phyloP scores from a whole-genome alignment of 2,329 filamentous ascomycete species.

The Ascosphaera acerosa region DNA sequence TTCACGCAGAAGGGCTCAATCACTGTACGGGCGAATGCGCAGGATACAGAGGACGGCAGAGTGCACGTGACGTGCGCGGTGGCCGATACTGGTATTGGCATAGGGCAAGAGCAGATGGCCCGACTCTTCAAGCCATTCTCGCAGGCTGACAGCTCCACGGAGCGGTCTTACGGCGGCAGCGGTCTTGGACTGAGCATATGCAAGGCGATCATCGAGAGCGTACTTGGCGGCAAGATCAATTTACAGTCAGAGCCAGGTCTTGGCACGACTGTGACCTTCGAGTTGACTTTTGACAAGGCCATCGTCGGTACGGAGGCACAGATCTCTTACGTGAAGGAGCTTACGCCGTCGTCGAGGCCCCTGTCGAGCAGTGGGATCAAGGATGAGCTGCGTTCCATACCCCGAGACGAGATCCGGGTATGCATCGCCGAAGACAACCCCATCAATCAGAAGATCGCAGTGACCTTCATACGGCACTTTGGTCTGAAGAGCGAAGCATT shows the following conservation, averaged over 20 bases:
- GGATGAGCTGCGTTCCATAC: constrained; percentile 44
- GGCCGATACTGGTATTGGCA: constrained; percentile 74
- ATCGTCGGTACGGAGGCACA: constrained; percentile 30
- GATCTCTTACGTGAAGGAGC: constrained; percentile 27
- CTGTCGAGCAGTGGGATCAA: constrained; percentile 20
- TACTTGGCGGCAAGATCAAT: constrained; percentile 67
- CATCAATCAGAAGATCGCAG: constrained; percentile 84
- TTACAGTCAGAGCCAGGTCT: constrained; percentile 47
- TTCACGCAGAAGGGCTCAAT: constrained; percentile 75
- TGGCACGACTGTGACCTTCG: constrained; percentile 44
- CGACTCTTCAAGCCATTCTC: constrained; percentile 84
- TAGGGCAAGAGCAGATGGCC: constrained; percentile 47
- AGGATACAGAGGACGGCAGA: constrained; percentile 41
- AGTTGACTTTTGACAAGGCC: constrained; percentile 64
- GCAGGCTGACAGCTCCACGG: constrained; percentile 75
- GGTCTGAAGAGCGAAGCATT: constrained; percentile 75
- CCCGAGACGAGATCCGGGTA: constrained; percentile 54
- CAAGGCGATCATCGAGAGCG: constrained; percentile 78
- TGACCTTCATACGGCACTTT: constrained; percentile 67
- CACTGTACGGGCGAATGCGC: constrained; percentile 52
- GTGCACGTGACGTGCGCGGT: constrained; percentile 67
- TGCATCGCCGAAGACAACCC: constrained; percentile 90
- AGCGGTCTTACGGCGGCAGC: constrained; percentile 74
- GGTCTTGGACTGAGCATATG: constrained; percentile 81
- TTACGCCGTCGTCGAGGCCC: constrained; percentile 17